Evolutionary conservation across 805 yeast species (phyloP), one percentile per base, ranked within the genome.

Genomic region (Kuraishia ogatae): DNA sequence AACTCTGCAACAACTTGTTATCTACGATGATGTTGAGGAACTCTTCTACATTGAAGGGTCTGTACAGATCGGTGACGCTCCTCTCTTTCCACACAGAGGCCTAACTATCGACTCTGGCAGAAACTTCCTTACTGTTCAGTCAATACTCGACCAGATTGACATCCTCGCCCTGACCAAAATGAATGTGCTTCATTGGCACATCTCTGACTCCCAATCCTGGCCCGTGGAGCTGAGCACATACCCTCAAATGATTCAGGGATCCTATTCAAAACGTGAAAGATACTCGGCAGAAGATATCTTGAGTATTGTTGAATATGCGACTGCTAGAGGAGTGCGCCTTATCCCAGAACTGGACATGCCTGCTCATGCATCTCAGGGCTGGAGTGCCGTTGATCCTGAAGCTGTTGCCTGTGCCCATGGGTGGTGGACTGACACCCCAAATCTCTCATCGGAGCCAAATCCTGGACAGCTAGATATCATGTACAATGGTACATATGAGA

Each of bases 341-440:
- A 59, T 74, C 26, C 77, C 78, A 6, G 78, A 74, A 58, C 58
- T 74, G 29, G 78, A 74, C 57, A 57, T 70, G 61, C 77, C 78
- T 4, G 77, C 76, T 1, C 78, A 74, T 57, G 62, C 75, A 17
- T 60, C 68, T 28, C 67, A 76, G 5, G 78, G 78, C 2, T 74
- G 73, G 73, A 56, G 56, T 43, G 67, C 63, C 52, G 60, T 71
- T 35, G 70, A 71, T 56, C 63, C 67, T 2, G 61, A 60, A 26
- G 54, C 71, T 35, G 63, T 72, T 29, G 64, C 71, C 1, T 73
- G 77, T 61, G 66, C 61, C 2, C 54, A 68, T 49, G 62, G 65
- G 55, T 67, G 70, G 68, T 62, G 66, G 66, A 55, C 65, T 15
- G 51, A 8, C 11, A 55, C 65, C 13, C 35, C 24, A 28, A 47